These are phyloP conservation scores for Botryotinia calthae DNA, from an alignment of 2,329 filamentous ascomycete genomes.

Conservation along the genomic window DNA sequence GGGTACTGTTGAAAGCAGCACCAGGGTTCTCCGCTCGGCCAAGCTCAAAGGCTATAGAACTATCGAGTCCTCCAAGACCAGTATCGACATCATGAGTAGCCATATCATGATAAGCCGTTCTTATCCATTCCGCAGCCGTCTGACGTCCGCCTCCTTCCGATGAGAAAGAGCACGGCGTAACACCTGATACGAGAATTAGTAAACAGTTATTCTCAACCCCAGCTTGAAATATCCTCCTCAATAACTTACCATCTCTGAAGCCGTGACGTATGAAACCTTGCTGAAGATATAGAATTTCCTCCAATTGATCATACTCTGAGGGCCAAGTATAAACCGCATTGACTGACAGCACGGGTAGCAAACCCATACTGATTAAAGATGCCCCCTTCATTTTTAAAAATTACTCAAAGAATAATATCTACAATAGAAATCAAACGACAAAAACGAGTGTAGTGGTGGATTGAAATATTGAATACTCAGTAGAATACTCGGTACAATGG, in stretches of 20 bases:
- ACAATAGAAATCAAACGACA: background rate
- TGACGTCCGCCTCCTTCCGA: background rate
- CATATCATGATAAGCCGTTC: conserved; percentile 61
- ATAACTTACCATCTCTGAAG: conserved; percentile 3
- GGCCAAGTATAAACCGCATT: conserved; percentile 8
- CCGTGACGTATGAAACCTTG: background rate
- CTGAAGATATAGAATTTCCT: background rate
- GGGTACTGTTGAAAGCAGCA: conserved; percentile 38
- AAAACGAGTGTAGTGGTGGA: background rate
- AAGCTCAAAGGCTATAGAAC: conserved; percentile 29
- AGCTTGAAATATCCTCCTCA: no score
- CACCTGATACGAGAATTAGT: background rate
- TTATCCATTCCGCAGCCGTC: conserved; percentile 54
- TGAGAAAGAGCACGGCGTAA: conserved; percentile 3
- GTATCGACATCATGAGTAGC: conserved; percentile 47
- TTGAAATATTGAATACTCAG: background rate
- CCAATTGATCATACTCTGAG: background rate
- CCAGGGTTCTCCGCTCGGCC: conserved; percentile 45
- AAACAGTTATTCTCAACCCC: background rate
- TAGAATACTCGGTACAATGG: background rate
- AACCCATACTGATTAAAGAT: background rate
- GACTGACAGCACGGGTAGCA: background rate
- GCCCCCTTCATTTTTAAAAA: background rate
- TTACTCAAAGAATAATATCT: background rate
- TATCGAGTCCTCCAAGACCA: conserved; percentile 53